These are phyloP conservation scores for Ceratocystis cubensis DNA, from an alignment of 2,329 filamentous ascomycete genomes.

Conservation along the genomic window DNA sequence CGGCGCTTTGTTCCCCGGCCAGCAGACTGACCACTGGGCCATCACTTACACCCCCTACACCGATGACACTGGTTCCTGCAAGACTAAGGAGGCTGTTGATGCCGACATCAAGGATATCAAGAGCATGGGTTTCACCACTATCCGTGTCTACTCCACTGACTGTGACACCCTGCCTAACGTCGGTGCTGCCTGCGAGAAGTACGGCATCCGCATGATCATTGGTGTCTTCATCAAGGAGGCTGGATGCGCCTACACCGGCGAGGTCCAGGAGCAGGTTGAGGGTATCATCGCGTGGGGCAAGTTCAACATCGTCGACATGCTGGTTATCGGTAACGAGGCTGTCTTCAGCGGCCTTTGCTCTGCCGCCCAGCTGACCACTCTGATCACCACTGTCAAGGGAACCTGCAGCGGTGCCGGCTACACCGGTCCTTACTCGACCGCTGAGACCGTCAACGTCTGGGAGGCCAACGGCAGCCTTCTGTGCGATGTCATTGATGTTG, in stretches of 20 bases:
- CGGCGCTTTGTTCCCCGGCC: slow-evolving; percentile 27
- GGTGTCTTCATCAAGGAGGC: slow-evolving; percentile 71
- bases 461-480: slow-evolving; percentile 48
- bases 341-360: slow-evolving; percentile 61
- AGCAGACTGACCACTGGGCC: slow-evolving; percentile 48
- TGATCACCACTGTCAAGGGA: slow-evolving; percentile 55
- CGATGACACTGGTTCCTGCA: slow-evolving; percentile 47
- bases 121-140: slow-evolving; percentile 50
- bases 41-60: slow-evolving; percentile 73
- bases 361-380: slow-evolving; percentile 50
- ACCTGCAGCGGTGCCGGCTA: slow-evolving; percentile 54
- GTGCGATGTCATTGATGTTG: slow-evolving; percentile 63
- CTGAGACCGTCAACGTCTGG: slow-evolving; percentile 74
- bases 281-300: slow-evolving; percentile 59
- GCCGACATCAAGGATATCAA: slow-evolving; percentile 51
- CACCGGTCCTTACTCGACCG: slow-evolving; percentile 64
- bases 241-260: slow-evolving; percentile 46
- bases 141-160: slow-evolving; percentile 87
- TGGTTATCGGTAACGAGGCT: slow-evolving; percentile 86
- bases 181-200: slow-evolving; percentile 50
- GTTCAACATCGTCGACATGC: slow-evolving; percentile 64
- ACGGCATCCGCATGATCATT: slow-evolving; percentile 67
- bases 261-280: slow-evolving; percentile 59
- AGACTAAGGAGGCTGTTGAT: slow-evolving; percentile 44
- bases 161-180: slow-evolving; percentile 70